A percentile compares a stretch with the other conserved stretches of the same genome.
These are phyloP conservation scores for Teratosphaeria nubilosa DNA, from an alignment of 2,329 filamentous ascomycete species.

Conservation along the genomic window DNA sequence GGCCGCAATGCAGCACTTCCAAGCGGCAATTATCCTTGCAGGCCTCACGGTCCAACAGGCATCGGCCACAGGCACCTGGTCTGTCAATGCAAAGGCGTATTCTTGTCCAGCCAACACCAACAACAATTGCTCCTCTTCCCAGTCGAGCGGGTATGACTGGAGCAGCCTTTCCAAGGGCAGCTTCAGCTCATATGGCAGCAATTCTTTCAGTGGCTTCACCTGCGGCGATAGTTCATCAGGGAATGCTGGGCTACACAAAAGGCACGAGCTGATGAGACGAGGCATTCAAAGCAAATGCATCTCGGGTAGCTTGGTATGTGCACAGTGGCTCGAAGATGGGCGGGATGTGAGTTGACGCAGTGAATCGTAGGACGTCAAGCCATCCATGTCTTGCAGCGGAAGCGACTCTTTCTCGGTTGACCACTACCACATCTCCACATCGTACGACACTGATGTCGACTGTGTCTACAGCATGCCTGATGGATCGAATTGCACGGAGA, in stretches of 20 bases:
- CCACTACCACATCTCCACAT: slow-evolving; percentile 60
- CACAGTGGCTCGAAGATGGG: neutral
- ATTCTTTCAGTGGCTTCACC: slow-evolving; percentile 62
- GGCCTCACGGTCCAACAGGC: slow-evolving; percentile 36
- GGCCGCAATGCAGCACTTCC: slow-evolving; percentile 15
- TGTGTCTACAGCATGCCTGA: slow-evolving; percentile 84
- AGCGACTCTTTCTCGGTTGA: slow-evolving; percentile 61
- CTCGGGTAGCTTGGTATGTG: slow-evolving; percentile 28
- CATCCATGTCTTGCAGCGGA: slow-evolving; percentile 35
- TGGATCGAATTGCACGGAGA: slow-evolving; percentile 72
- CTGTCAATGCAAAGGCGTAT: slow-evolving; percentile 45
- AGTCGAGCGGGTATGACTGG: slow-evolving; percentile 65
- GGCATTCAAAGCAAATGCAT: slow-evolving; percentile 35
- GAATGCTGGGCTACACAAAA: slow-evolving; percentile 33
- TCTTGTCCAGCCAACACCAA: slow-evolving; percentile 60
- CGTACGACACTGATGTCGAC: slow-evolving; percentile 68
- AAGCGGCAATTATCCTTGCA: slow-evolving; percentile 15
- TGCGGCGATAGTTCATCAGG: slow-evolving; percentile 49
- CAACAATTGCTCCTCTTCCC: slow-evolving; percentile 65
- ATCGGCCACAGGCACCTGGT: slow-evolving; percentile 39
- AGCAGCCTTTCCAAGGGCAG: slow-evolving; percentile 48
- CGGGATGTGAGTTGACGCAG: neutral
- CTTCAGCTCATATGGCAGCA: slow-evolving; percentile 59
- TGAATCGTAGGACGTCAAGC: slow-evolving; percentile 28
- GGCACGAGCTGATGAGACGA: slow-evolving; percentile 42